Base-by-base conservation (phyloP, 306 rosid genomes). In the Inga oerstediana region DNA sequence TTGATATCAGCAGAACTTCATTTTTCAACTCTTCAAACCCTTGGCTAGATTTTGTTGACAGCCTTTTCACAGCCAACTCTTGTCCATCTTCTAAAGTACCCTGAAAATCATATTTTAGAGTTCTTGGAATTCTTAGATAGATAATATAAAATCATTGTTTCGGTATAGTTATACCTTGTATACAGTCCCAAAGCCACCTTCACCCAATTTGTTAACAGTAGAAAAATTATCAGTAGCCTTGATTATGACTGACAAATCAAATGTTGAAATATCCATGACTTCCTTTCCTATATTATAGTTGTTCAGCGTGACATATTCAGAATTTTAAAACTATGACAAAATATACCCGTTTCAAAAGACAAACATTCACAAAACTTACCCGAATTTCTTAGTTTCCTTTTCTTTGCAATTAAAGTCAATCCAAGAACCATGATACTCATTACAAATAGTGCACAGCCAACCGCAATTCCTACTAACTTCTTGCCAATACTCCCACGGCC, bases 1-100 rank as follows among this genome's bases (percentile, higher is more conserved):
- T 84, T 43, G 84, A 84, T 70, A 83, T 83, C 70, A 71, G 15
- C 4, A 69, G 1, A 44, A 67, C 69, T 75, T 85, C 93, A 69
- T 90, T 90, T 85, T 77, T 83, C 74, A 88, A 85, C 76, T 90
- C 91, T 8, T 85, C 82, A 2, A 77, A 24, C 52, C 93, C 93
- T 80, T 90, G 93, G 34, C 78, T 79, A 3, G 91, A 86, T 78
- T 58, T 81, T 30, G 30, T 7, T 1, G 90, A 90, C 22, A 90
- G 87, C 62, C 89, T 82, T 65, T 90, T 88, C 45, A 90, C 90
- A 1, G 84, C 93, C 37, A 88, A 74, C 48, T 84, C 90, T 80
- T 83, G 79, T 2, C 90, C 91, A 58, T 49, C 46, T 7, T 20
- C 12, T 10, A 39, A 34, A 30, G 7, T 46, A 24, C 61, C 76